phyloP scores from a whole-genome alignment of 1,284 basidiomycete species.

The Malassezia caprae region DNA sequence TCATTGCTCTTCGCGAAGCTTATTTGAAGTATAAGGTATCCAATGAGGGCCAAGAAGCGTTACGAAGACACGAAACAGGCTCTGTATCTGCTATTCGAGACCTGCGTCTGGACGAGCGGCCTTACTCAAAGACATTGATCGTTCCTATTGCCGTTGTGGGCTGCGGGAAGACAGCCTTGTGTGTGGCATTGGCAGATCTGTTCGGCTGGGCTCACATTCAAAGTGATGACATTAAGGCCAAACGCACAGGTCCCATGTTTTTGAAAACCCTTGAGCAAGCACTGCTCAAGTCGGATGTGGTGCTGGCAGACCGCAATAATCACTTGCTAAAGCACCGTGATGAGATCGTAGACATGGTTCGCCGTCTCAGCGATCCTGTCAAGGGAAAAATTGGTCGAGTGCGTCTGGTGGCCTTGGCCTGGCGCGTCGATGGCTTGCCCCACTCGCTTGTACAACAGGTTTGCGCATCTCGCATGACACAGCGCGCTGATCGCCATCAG shows the following conservation, averaged over 20 bases:
- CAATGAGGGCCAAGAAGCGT: constrained; percentile 30
- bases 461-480: constrained; percentile 27
- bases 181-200: constrained; percentile 65
- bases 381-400: constrained; percentile 20
- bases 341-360: constrained; percentile 29
- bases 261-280: constrained; percentile 59
- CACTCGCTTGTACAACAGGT: constrained; percentile 30
- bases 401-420: constrained; percentile 31
- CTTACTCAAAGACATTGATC: constrained; percentile 69
- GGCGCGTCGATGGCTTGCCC: constrained; percentile 27
- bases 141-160: constrained; percentile 84
- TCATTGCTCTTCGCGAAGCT: constrained; percentile 69
- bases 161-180: constrained; percentile 84
- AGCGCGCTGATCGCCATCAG: constrained; percentile 41
- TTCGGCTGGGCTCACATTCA: constrained; percentile 70
- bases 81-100: not conserved
- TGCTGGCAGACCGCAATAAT: constrained; percentile 46
- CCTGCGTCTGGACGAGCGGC: constrained; percentile 26
- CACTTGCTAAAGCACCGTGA: constrained; percentile 41
- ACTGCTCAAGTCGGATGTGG: constrained; percentile 21
- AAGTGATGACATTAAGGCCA: constrained; percentile 74
- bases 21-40: constrained; percentile 64
- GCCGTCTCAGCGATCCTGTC: constrained; percentile 11
- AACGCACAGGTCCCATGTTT: constrained; percentile 69
- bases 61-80: constrained; percentile 22